phyloP scores from a whole-genome alignment of 169 alveolate species.

The Neospora caninum region DNA sequence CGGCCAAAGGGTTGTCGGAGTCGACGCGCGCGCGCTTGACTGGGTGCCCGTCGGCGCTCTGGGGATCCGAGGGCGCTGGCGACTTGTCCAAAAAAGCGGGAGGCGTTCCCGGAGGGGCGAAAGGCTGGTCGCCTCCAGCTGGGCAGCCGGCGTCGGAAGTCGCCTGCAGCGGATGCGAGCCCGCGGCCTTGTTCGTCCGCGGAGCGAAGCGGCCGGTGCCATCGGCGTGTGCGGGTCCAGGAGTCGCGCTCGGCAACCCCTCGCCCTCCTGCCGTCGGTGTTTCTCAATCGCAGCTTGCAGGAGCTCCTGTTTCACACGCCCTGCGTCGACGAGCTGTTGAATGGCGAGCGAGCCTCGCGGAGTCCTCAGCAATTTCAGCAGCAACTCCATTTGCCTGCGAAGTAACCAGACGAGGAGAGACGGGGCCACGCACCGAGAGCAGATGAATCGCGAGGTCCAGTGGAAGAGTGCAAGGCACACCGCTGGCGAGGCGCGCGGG shows the following conservation, averaged over 20 bases:
- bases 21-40: not conserved
- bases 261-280: not conserved
- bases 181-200: not conserved
- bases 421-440: not conserved
- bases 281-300: not conserved
- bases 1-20: not conserved
- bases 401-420: not conserved
- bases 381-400: slow-evolving; percentile 38
- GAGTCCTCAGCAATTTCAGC: slow-evolving; percentile 17
- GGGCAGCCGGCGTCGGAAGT: not conserved
- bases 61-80: not conserved
- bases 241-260: not conserved
- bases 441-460: not conserved
- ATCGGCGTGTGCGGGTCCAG: not conserved
- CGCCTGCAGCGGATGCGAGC: too few relatives aligned
- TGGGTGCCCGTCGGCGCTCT: not conserved
- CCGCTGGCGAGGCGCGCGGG: too few relatives aligned
- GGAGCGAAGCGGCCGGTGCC: not conserved
- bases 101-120: not conserved
- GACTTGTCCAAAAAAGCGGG: not conserved
- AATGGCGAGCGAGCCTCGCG: not conserved
- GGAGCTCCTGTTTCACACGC: not conserved
- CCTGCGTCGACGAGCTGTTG: slow-evolving; percentile 27
- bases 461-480: too few relatives aligned
- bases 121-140: not conserved